Percentiles rank a stretch among this genome's conserved stretches.
These are phyloP conservation scores for Barnettozyma wickerhamii DNA, from an alignment of 805 yeast species.

Conservation along the genomic window DNA sequence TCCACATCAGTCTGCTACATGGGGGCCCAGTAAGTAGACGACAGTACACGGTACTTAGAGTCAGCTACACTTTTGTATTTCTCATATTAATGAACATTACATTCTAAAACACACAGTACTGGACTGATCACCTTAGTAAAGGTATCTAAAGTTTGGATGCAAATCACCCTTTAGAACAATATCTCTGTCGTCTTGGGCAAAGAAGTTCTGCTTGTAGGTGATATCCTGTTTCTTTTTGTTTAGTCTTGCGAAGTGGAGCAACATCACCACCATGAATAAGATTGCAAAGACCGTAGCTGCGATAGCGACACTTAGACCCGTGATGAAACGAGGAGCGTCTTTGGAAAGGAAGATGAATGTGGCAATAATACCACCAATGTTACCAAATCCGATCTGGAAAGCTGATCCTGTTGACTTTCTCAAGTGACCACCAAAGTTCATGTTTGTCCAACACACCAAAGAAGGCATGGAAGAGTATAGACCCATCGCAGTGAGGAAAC, in stretches of 20 bases:
- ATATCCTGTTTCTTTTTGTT: slow-evolving; percentile 34
- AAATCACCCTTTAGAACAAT: slow-evolving; percentile 34
- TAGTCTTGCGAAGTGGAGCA: slow-evolving; percentile 26
- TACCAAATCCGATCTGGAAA: slow-evolving; percentile 35
- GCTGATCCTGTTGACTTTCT: slow-evolving; percentile 38
- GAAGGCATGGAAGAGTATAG: slow-evolving; percentile 34
- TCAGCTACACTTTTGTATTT: no score
- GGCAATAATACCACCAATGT: slow-evolving; percentile 37
- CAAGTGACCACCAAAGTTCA: slow-evolving; percentile 35
- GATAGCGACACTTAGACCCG: slow-evolving; percentile 38
- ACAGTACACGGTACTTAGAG: no score
- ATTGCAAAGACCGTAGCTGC: slow-evolving; percentile 42
- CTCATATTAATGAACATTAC: no score
- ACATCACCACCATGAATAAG: slow-evolving; percentile 29
- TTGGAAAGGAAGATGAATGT: slow-evolving; percentile 32
- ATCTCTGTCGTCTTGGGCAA: slow-evolving; percentile 28
- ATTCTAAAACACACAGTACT: no score
- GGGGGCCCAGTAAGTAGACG: no score
- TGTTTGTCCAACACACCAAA: slow-evolving; percentile 33
- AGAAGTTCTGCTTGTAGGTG: slow-evolving; percentile 29
- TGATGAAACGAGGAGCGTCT: slow-evolving; percentile 37
- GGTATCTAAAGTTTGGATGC: slow-evolving; percentile 43
- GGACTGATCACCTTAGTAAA: no score
- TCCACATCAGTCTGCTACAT: no score
- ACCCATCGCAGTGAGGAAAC: slow-evolving; percentile 36